Base-by-base conservation (phyloP, 805 yeast species). In the Candida hungchunana region DNA sequence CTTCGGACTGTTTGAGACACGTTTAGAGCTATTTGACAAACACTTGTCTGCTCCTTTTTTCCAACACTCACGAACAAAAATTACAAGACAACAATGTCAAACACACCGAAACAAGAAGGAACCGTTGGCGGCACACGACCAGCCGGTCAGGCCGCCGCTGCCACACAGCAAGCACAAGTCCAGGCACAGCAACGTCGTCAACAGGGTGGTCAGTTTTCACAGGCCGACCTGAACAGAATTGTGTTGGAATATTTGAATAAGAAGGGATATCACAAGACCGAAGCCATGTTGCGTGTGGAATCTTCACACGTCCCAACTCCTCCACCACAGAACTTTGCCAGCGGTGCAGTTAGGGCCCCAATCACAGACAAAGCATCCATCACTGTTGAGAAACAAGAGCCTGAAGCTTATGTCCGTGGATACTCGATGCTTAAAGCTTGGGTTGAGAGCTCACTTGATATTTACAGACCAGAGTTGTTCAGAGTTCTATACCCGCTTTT, bases 211-310 rank as follows among this genome's bases (percentile, higher is more conserved):
- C 76, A 71, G 45, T 76, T 78, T 42, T 79, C 95, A 0, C 87
- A 85, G 32, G 88, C 90, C 5, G 97, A 93, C 58, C 69, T 93
- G 56, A 90, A 89, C 59, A 69, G 93, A 44, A 86, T 93, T 54
- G 97, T 93, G 22, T 68, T 93, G 51, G 98, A 93, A 51, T 93
- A 90, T 51, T 70, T 93, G 47, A 83, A 80, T 58, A 90, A 93
- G 53, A 88, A 89, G 58, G 99, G 99, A 3, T 93, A 87, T 55
- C 89, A 84, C 48, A 78, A 82, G 48, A 90, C 98, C 0, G 99
- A 93, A 58, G 88, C 96, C 3, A 85, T 89, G 81, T 70, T 93
- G 32, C 75, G 98, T 43, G 77, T 88, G 43, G 99, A 93, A 58
- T 75, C 82, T 45, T 71, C 86, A 1, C 78, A 82, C 40, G 71